Evolutionary conservation across 257 asterid genomes (phyloP).

Genomic region (Ocimum tenuiflorum): DNA sequence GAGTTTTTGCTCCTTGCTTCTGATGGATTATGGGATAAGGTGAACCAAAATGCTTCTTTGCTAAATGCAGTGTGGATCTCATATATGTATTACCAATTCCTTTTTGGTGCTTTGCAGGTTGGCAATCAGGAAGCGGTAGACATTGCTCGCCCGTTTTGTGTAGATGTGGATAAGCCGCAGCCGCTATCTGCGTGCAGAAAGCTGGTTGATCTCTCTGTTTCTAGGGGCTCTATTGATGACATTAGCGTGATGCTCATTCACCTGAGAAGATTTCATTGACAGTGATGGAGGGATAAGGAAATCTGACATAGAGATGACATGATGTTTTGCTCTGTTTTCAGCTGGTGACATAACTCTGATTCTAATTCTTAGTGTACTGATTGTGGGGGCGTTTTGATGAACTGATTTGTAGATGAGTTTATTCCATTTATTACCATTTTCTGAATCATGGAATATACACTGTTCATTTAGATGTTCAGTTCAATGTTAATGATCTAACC

Average conservation of each 20-base stretch:
- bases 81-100: not conserved
- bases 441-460: not conserved
- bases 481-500: too few species aligned
- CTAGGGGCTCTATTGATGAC: conserved; percentile 74
- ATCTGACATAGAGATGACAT: not conserved
- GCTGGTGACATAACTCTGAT: not conserved
- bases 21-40: conserved; percentile 95
- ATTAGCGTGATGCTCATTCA: conserved; percentile 62
- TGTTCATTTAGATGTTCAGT: not conserved
- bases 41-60: conserved; percentile 1
- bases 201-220: conserved; percentile 60
- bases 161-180: conserved; percentile 30
- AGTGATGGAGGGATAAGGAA: not conserved
- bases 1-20: conserved; percentile 88
- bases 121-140: conserved; percentile 82
- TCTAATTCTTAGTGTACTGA: not conserved
- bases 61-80: not conserved
- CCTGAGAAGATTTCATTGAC: conserved; percentile 17
- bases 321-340: not conserved
- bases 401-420: conserved; percentile 7
- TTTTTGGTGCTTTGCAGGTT: conserved; percentile 38
- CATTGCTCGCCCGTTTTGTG: conserved; percentile 40
- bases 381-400: not conserved
- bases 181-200: conserved; percentile 56
- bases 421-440: not conserved